Conservation (phyloP, 345 rosid species). For the Theobroma cacao region DNA sequence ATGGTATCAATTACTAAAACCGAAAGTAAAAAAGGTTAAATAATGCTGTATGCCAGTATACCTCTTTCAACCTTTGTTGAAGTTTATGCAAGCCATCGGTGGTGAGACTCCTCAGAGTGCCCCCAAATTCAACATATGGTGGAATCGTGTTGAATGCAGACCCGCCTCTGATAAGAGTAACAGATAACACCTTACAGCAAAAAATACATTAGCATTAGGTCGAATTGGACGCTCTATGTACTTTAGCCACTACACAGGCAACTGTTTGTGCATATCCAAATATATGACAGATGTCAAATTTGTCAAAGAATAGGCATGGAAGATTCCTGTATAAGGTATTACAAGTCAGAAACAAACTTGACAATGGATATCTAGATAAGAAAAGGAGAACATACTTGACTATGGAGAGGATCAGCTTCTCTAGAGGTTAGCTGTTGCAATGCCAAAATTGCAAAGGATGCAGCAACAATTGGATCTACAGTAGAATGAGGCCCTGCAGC, state of each 20-base stretch:
- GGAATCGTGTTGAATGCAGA: slow-evolving; percentile 55
- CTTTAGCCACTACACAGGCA: not conserved
- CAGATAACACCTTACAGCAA: slow-evolving; percentile 62
- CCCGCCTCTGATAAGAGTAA: slow-evolving; percentile 64
- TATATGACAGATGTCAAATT: not conserved
- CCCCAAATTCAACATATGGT: slow-evolving; percentile 68
- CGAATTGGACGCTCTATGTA: not conserved
- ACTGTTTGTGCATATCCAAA: not conserved
- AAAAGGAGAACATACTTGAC: slow-evolving; percentile 41
- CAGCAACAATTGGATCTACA: slow-evolving; percentile 69
- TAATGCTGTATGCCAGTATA: slow-evolving; percentile 32
- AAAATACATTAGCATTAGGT: slow-evolving; percentile 8
- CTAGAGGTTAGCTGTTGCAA: slow-evolving; percentile 76
- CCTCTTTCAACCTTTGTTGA: slow-evolving; percentile 66
- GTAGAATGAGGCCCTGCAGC: slow-evolving; percentile 50
- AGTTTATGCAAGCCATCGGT: slow-evolving; percentile 66
- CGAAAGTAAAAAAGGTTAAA: not conserved
- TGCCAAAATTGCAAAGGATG: slow-evolving; percentile 68
- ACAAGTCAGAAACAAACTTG: not conserved
- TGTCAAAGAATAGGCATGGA: not conserved
- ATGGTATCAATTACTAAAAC: not conserved
- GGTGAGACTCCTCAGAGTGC: slow-evolving; percentile 86
- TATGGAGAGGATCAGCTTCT: slow-evolving; percentile 74
- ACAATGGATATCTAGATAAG: not conserved
- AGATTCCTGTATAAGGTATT: not conserved